A percentile compares a stretch with the other conserved stretches of the same genome.
Evolutionary conservation across 176 grass and related monocot species (phyloP).

Genomic region (Hyparrhenia diplandra): DNA sequence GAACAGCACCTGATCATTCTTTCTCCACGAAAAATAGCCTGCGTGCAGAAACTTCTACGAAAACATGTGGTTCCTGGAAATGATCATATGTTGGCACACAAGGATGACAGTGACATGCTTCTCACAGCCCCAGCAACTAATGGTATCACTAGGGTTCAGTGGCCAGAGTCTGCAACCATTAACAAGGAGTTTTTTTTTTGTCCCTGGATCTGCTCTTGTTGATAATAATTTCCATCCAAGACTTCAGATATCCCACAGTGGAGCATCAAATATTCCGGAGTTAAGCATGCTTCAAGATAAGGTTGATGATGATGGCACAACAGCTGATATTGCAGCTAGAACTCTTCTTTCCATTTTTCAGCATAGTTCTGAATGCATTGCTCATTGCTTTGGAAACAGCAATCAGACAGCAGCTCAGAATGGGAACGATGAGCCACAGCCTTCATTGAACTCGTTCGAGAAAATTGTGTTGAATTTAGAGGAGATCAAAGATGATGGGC

Average conservation of each 20-base stretch:
- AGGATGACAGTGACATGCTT: conserved; percentile 1
- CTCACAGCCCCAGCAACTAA: not conserved
- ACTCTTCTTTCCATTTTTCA: conserved; percentile 67
- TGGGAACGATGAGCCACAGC: conserved; percentile 19
- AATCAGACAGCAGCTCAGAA: conserved; percentile 13
- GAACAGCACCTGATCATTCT: not conserved
- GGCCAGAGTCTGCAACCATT: not conserved
- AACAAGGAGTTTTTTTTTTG: not conserved
- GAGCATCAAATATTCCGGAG: conserved; percentile 12
- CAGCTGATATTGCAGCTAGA: conserved; percentile 46
- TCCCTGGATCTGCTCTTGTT: conserved; percentile 26
- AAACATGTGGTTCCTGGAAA: not conserved
- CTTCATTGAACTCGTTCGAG: conserved; percentile 65
- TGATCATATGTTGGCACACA: not conserved
- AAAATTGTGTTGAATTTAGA: conserved; percentile 51
- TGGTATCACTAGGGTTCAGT: not conserved
- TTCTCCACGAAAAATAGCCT: not conserved
- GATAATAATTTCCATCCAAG: not conserved
- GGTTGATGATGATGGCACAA: conserved; percentile 12
- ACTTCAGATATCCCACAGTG: not conserved
- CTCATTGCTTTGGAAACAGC: not conserved
- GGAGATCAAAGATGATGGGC: conserved; percentile 59
- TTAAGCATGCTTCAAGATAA: conserved; percentile 20
- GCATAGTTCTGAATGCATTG: conserved; percentile 14
- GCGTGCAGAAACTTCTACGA: not conserved